Base-by-base conservation (phyloP, 2,329 filamentous ascomycete species). In the Parasarocladium wereldwijsianum region DNA sequence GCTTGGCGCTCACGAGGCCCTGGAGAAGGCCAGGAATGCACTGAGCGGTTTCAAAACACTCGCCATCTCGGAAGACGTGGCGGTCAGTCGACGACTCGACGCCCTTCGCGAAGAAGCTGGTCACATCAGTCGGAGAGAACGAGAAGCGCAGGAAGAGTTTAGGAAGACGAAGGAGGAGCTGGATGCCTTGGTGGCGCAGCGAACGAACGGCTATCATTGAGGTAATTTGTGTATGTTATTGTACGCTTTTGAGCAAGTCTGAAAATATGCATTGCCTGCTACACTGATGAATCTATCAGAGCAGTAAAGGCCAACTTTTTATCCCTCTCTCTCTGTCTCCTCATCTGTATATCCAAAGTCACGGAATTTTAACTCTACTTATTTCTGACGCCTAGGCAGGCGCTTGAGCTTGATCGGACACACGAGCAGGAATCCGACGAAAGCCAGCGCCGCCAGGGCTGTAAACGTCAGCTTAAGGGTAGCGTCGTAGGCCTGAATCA, bases 121-220 rank as follows among this genome's bases (percentile, higher is more conserved):
- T 6, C 82, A 81, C 42, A 69, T 96, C 8, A 81, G 74, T 41
- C 72, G 72, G 42, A 65, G 87, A 38, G 87, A 96, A 59, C 66
- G 86, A 34, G 84, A 94, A 55, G 85, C 84, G 6, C 90, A 98
- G 55, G 85, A 94, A 39, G 51, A 78, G 43, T 98, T 90, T 49
- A 69, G 81, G 42, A 60, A 58, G 38, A 70, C 74, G 35, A 83
- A 70, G 54, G 82, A 85, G 26, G 90, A 96, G 60, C 52, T 94
- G 40, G 70, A 76, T 27, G 59, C 55, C 32, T 55, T 93, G 40
- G 51, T 45, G 37, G 40, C 40, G 29, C 43, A 39, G 9, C 41
- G 38, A 18, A 38, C 46, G 26, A 54, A 54, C 32, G 58, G 59
- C 20, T 51, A 54, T 42, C 50, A 57, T 36, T 61, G 40, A 47